phyloP scores from a whole-genome alignment of 2,329 filamentous ascomycete species.

The Boeremia lycopersici region DNA sequence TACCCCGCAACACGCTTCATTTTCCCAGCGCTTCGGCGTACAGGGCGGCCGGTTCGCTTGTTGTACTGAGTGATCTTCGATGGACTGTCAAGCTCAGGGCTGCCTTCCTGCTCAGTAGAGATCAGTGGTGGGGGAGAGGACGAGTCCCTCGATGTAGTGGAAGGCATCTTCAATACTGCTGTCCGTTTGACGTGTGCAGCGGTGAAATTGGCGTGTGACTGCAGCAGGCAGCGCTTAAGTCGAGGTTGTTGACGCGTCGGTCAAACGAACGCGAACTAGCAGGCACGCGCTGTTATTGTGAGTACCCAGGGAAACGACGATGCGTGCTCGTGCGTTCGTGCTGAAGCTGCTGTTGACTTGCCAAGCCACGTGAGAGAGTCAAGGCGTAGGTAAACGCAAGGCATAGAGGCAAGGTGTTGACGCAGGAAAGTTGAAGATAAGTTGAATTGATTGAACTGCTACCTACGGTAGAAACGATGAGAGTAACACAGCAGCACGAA shows the following conservation, averaged over 20 bases:
- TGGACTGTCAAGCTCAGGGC: slow-evolving; percentile 40
- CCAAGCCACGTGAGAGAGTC: not conserved
- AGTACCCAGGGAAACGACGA: not conserved
- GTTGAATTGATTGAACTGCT: slow-evolving; percentile 14
- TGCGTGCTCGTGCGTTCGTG: slow-evolving; percentile 9
- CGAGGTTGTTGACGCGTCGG: slow-evolving; percentile 5
- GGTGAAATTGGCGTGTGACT: slow-evolving; percentile 10
- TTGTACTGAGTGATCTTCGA: slow-evolving; percentile 44
- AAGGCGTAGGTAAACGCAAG: not conserved
- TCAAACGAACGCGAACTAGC: not conserved
- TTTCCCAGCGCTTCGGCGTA: slow-evolving; percentile 49
- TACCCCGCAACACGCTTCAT: slow-evolving; percentile 45
- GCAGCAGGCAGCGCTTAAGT: slow-evolving; percentile 1
- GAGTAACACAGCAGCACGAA: not conserved
- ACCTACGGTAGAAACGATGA: slow-evolving; percentile 16
- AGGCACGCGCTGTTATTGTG: not conserved
- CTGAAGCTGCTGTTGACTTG: slow-evolving; percentile 10
- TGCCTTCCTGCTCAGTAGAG: slow-evolving; percentile 16
- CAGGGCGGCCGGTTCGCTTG: slow-evolving; percentile 50
- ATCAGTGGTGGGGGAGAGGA: slow-evolving; percentile 1
- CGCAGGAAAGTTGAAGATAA: slow-evolving; percentile 1
- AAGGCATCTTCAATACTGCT: slow-evolving; percentile 13
- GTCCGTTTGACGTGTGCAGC: slow-evolving; percentile 8
- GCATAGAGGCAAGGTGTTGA: not conserved
- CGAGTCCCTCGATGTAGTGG: not conserved